A percentile compares a stretch with the other conserved stretches of the same genome.
Evolutionary conservation across 495 filamentous ascomycete species (phyloP).

Genomic region (Trichocladium antarcticum): DNA sequence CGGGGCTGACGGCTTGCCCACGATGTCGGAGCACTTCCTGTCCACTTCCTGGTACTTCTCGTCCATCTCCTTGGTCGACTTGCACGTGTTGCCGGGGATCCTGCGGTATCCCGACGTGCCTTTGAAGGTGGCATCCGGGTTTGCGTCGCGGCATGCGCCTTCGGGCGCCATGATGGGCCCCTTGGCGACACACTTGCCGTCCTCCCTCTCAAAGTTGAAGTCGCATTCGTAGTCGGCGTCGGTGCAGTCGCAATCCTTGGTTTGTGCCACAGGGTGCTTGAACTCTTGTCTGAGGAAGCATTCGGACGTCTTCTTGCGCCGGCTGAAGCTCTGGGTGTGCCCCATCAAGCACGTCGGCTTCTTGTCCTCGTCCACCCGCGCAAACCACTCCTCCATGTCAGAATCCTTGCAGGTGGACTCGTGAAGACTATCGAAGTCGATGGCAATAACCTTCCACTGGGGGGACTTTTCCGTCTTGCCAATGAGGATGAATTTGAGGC

Average conservation of each 20-base stretch:
- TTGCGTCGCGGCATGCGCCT: conserved; percentile 52
- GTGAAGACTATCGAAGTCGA: conserved; percentile 76
- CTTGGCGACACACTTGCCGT: conserved; percentile 45
- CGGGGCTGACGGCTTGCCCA: conserved; percentile 27
- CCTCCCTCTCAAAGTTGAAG: conserved; percentile 64
- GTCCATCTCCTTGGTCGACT: conserved; percentile 39
- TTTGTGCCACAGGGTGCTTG: conserved; percentile 54
- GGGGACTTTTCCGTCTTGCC: conserved; percentile 37
- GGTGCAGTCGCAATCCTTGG: conserved; percentile 65
- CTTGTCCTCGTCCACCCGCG: conserved; percentile 65
- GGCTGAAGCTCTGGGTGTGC: conserved; percentile 69
- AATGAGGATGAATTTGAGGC: conserved; percentile 74
- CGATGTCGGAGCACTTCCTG: conserved; percentile 40
- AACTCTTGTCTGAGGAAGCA: conserved; percentile 86
- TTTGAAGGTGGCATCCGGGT: conserved; percentile 54
- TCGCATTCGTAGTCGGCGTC: conserved; percentile 87
- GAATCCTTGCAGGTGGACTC: conserved; percentile 65
- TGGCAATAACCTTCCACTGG: conserved; percentile 49
- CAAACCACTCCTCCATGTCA: conserved; percentile 83
- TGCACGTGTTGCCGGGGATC: conserved; percentile 84
- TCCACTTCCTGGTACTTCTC: conserved; percentile 52
- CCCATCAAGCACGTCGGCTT: conserved; percentile 89
- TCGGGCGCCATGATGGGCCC: conserved; percentile 46
- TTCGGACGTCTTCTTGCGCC: conserved; percentile 72
- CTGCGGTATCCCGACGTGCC: conserved; percentile 82